Percentiles rank a stretch among this genome's conserved stretches.
Evolutionary conservation across 257 asterid genomes (phyloP).

Genomic region (Ajuga chamaepitys): DNA sequence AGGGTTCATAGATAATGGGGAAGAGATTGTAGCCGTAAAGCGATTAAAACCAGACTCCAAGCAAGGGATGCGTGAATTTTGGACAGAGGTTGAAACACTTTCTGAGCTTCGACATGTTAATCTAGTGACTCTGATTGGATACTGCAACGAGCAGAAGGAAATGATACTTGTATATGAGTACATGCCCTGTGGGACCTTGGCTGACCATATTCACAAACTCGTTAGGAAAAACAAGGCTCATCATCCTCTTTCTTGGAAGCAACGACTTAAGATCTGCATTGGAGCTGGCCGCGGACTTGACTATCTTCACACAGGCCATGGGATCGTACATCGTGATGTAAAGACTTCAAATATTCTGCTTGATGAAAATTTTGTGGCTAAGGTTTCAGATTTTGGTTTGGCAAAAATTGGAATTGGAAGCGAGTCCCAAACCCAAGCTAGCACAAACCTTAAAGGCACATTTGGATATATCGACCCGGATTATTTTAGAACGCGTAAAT

Average conservation of each 20-base stretch:
- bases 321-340: conserved; percentile 46
- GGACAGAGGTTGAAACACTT: conserved; percentile 53
- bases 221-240: conserved; percentile 10
- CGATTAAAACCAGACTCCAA: conserved; percentile 42
- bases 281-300: conserved; percentile 60
- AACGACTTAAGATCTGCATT: conserved; percentile 46
- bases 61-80: conserved; percentile 53
- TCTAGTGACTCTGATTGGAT: conserved; percentile 57
- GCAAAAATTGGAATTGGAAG: conserved; percentile 36
- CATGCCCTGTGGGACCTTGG: conserved; percentile 52
- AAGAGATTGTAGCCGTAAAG: conserved; percentile 43
- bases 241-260: conserved; percentile 46
- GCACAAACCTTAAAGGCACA: conserved; percentile 59
- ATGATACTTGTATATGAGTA: conserved; percentile 48
- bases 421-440: conserved; percentile 32
- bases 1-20: conserved; percentile 31
- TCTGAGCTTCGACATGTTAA: conserved; percentile 51
- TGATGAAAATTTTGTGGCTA: conserved; percentile 46
- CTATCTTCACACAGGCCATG: conserved; percentile 51
- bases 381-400: conserved; percentile 67
- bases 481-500: conserved; percentile 38
- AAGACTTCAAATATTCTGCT: conserved; percentile 57
- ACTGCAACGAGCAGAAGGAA: conserved; percentile 48
- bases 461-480: conserved; percentile 63
- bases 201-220: conserved; percentile 51